Percentiles rank a stretch among this genome's conserved stretches.
Evolutionary conservation across 2,329 filamentous ascomycete species (phyloP).

Genomic region (Colletotrichum kahawae): DNA sequence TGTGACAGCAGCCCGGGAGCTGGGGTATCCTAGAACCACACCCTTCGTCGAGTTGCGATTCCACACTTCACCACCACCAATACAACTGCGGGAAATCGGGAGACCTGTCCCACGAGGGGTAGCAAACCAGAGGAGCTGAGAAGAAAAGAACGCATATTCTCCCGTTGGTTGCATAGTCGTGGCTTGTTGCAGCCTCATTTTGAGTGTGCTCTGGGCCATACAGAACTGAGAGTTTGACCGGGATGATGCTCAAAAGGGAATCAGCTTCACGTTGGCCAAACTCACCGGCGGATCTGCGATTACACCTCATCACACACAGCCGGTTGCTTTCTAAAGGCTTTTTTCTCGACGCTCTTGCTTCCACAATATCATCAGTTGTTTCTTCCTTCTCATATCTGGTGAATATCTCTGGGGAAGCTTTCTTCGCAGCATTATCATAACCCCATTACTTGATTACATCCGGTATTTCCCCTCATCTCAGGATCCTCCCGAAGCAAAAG

Average conservation of each 20-base stretch:
- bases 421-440: background rate
- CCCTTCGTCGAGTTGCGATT: background rate
- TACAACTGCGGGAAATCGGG: conserved; percentile 2
- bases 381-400: background rate
- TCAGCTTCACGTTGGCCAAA: background rate
- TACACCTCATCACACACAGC: background rate
- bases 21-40: conserved; percentile 4
- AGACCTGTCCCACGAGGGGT: background rate
- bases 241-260: background rate
- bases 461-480: background rate
- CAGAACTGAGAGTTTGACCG: background rate
- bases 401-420: background rate
- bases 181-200: background rate
- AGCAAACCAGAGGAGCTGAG: background rate
- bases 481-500: background rate
- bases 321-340: background rate
- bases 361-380: background rate
- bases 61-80: background rate
- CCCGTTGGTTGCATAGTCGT: background rate
- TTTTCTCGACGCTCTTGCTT: background rate
- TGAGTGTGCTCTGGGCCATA: background rate
- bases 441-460: background rate
- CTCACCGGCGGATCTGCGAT: background rate
- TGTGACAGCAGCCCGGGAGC: background rate
- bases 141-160: background rate